These are phyloP conservation scores for Quercus gilva DNA, from an alignment of 306 rosid genomes.

Conservation along the genomic window DNA sequence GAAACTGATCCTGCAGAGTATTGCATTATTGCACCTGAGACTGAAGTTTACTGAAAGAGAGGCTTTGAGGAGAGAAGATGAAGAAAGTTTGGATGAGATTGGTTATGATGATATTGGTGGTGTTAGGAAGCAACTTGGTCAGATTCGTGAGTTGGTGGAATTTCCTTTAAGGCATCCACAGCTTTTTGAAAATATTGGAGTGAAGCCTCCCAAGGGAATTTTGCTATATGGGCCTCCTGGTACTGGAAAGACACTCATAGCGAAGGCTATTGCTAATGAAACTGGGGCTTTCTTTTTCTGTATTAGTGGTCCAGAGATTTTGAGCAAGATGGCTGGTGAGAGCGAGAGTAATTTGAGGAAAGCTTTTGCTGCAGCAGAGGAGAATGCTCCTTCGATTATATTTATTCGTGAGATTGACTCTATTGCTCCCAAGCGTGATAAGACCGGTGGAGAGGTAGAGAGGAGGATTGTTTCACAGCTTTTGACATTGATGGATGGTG, in stretches of 20 bases:
- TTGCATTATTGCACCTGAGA: slow-evolving; percentile 23
- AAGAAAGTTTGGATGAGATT: slow-evolving; percentile 15
- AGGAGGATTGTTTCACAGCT: slow-evolving; percentile 22
- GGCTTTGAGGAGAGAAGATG: slow-evolving; percentile 21
- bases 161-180: slow-evolving; percentile 22
- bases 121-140: slow-evolving; percentile 23
- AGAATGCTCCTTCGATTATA: neutral
- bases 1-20: slow-evolving; percentile 22
- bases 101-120: slow-evolving; percentile 27
- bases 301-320: slow-evolving; percentile 12
- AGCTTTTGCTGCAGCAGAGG: slow-evolving; percentile 15
- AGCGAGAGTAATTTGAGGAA: slow-evolving; percentile 25
- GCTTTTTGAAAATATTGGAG: slow-evolving; percentile 18
- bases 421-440: slow-evolving; percentile 16
- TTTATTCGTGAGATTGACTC: neutral
- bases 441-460: slow-evolving; percentile 11
- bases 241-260: slow-evolving; percentile 38
- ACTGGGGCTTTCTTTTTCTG: slow-evolving; percentile 18
- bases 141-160: slow-evolving; percentile 23
- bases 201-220: slow-evolving; percentile 34
- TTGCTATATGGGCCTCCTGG: slow-evolving; percentile 39
- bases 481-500: slow-evolving; percentile 25
- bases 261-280: slow-evolving; percentile 34
- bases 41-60: slow-evolving; percentile 20
- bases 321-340: slow-evolving; percentile 21